Evolutionary conservation across 139 green algal genomes (phyloP).

Genomic region (Picochlorum sp.): DNA sequence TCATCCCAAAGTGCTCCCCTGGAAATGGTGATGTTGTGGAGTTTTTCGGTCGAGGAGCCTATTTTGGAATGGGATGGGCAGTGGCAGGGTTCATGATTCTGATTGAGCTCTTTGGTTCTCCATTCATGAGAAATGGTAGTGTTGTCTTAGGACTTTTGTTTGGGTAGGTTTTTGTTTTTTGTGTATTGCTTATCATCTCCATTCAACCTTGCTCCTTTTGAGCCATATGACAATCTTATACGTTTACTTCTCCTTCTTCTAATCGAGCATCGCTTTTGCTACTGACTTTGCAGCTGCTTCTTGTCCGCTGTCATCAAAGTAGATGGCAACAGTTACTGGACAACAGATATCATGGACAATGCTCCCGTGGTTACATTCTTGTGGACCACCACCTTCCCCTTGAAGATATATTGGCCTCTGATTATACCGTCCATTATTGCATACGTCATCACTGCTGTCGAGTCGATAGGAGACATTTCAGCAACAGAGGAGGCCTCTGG

Average conservation of each 20-base stretch:
- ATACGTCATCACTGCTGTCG: constrained; percentile 8
- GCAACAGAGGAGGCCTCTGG: constrained; percentile 59
- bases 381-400: constrained; percentile 59
- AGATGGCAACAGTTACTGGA: constrained; percentile 42
- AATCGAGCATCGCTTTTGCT: background rate
- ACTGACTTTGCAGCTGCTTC: constrained; percentile 23
- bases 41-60: constrained; percentile 44
- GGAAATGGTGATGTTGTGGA: constrained; percentile 52
- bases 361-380: constrained; percentile 64
- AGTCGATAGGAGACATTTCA: constrained; percentile 47
- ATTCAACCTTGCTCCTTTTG: background rate
- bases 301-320: constrained; percentile 24
- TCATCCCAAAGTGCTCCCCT: constrained; percentile 19
- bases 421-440: constrained; percentile 10
- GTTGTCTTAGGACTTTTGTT: constrained; percentile 11
- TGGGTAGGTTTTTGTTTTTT: background rate
- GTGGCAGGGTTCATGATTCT: constrained; percentile 50
- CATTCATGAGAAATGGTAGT: constrained; percentile 9
- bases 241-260: background rate
- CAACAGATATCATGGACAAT: constrained; percentile 26
- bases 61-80: constrained; percentile 50
- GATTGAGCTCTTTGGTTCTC: constrained; percentile 52
- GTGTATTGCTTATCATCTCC: background rate
- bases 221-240: constrained; percentile 7
- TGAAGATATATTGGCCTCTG: constrained; percentile 26